These are phyloP conservation scores for Cicer arietinum DNA, from an alignment of 306 rosid genomes.

Conservation along the genomic window DNA sequence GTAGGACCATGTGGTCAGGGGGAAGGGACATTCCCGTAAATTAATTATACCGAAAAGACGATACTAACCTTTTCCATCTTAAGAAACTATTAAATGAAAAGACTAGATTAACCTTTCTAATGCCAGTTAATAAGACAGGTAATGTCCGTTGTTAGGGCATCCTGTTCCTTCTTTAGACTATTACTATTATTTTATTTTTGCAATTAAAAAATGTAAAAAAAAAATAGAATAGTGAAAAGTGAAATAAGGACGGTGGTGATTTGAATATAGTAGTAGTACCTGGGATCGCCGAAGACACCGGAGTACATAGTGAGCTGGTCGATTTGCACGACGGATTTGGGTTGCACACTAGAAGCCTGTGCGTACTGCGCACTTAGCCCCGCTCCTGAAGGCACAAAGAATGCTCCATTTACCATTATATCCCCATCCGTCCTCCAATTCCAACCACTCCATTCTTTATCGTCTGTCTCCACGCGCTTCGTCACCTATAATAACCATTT, in stretches of 20 bases:
- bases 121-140: slow-evolving; percentile 51
- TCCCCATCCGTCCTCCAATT: slow-evolving; percentile 98
- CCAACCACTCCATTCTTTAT: slow-evolving; percentile 77
- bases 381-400: slow-evolving; percentile 81
- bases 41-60: background rate
- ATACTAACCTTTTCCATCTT: background rate
- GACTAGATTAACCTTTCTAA: slow-evolving; percentile 8
- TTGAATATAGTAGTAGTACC: slow-evolving; percentile 50
- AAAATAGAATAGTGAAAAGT: background rate
- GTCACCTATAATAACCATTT: slow-evolving; percentile 63
- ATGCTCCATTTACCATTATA: slow-evolving; percentile 91
- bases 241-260: background rate
- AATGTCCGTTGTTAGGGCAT: slow-evolving; percentile 48
- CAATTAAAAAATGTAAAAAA: background rate
- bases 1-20: slow-evolving; percentile 28
- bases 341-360: slow-evolving; percentile 71
- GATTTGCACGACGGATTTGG: slow-evolving; percentile 77
- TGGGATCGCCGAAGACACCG: slow-evolving; percentile 88
- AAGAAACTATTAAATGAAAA: background rate
- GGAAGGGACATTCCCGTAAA: slow-evolving; percentile 34
- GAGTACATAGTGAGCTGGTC: slow-evolving; percentile 82
- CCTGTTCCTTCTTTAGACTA: background rate
- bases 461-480: slow-evolving; percentile 93
- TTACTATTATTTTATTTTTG: background rate
- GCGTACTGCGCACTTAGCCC: slow-evolving; percentile 65